Evolutionary conservation across 2,329 filamentous ascomycete genomes (phyloP).

Genomic region (Venturia carpophila): DNA sequence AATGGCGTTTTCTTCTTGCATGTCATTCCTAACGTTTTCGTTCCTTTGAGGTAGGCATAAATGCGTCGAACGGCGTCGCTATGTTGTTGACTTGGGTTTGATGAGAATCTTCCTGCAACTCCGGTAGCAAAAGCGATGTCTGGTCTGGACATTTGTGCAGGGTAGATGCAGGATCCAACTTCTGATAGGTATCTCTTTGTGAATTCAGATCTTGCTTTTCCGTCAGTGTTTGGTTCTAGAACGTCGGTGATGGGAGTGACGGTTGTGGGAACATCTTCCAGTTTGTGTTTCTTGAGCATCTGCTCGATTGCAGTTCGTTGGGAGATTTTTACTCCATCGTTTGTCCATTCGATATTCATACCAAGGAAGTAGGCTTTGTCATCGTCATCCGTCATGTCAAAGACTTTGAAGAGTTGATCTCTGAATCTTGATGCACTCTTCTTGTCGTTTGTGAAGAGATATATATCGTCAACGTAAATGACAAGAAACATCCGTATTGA

Average conservation of each 20-base stretch:
- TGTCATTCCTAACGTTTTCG: background rate
- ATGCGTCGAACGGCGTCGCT: background rate
- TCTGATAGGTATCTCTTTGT: background rate
- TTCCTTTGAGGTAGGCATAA: background rate
- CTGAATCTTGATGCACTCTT: background rate
- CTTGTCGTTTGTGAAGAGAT: slow-evolving; percentile 22
- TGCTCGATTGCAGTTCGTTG: slow-evolving; percentile 21
- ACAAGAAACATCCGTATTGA: slow-evolving; percentile 22
- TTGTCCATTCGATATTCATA: background rate
- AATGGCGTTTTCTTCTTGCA: background rate
- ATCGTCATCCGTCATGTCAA: slow-evolving; percentile 4
- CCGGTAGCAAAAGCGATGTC: slow-evolving; percentile 9
- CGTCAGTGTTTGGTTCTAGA: no score
- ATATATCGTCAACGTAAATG: slow-evolving; percentile 28
- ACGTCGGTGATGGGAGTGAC: background rate
- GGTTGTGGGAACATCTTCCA: background rate
- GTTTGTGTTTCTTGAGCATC: background rate
- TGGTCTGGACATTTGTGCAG: background rate
- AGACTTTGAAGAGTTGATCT: background rate
- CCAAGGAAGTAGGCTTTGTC: slow-evolving; percentile 1
- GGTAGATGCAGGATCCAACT: slow-evolving; percentile 4
- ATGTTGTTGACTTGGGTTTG: background rate
- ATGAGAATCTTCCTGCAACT: background rate
- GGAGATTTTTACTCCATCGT: background rate
- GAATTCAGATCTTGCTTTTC: background rate